Percentiles rank a stretch among this genome's conserved stretches.
Conservation (phyloP, 1,284 basidiomycete genomes). For the Naganishia liquefaciens region DNA sequence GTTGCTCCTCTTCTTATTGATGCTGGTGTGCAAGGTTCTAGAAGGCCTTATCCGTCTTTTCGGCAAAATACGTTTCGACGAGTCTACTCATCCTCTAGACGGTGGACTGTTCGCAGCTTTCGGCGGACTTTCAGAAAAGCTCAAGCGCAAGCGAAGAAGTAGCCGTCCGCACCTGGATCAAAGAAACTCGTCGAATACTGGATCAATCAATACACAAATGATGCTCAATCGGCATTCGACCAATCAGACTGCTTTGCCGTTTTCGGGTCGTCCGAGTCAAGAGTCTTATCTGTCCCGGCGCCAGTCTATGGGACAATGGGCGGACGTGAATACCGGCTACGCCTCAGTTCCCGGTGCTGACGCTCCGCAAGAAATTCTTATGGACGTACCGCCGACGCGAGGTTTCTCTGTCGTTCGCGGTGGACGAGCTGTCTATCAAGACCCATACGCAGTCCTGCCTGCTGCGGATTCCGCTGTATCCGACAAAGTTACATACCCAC, state of each 20-base stretch:
- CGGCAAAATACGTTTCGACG: slow-evolving; percentile 79
- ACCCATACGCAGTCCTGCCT: slow-evolving; percentile 35
- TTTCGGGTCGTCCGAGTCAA: slow-evolving; percentile 28
- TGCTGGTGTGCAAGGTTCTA: slow-evolving; percentile 79
- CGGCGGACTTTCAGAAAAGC: slow-evolving; percentile 68
- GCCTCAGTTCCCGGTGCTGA: slow-evolving; percentile 36
- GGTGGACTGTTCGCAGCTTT: slow-evolving; percentile 82
- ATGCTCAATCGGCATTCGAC: slow-evolving; percentile 53
- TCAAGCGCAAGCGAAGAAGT: slow-evolving; percentile 58
- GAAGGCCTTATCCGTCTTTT: slow-evolving; percentile 80
- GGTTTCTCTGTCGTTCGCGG: slow-evolving; percentile 51
- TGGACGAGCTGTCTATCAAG: slow-evolving; percentile 44
- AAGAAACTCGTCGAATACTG: slow-evolving; percentile 46
- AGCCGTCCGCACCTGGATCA: slow-evolving; percentile 48
- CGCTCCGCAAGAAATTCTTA: slow-evolving; percentile 33
- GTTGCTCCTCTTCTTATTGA: slow-evolving; percentile 74
- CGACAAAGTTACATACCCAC: slow-evolving; percentile 8
- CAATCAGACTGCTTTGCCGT: slow-evolving; percentile 27
- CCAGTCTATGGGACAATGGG: slow-evolving; percentile 24
- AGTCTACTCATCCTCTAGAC: slow-evolving; percentile 74
- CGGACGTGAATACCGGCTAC: slow-evolving; percentile 32
- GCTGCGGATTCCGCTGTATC: neutral
- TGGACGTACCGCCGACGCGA: slow-evolving; percentile 28
- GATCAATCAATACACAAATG: slow-evolving; percentile 52
- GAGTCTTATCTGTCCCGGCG: slow-evolving; percentile 19